Base-by-base conservation (phyloP, 2,329 filamentous ascomycete species). In the Epichloe sibirici region DNA sequence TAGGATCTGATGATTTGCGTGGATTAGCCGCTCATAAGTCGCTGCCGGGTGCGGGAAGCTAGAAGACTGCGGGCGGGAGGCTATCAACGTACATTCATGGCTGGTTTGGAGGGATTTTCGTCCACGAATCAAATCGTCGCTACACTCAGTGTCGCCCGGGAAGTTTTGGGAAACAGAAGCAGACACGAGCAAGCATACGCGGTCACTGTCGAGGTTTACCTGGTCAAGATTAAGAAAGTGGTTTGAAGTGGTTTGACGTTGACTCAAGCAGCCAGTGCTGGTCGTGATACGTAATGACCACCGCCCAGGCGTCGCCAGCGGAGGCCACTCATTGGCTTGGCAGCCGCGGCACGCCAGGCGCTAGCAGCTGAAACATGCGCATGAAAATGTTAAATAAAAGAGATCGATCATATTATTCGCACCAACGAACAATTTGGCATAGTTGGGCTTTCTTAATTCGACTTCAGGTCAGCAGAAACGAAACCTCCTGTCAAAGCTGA, bases 1-100 rank as follows among this genome's bases (percentile, higher is more conserved):
- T 57, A 98, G 81, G 66, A 97, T 88, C 88, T 96, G 62, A 45
- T 48, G 55, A 9, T 59, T 57, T 58, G 55, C 57, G 4, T 35
- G 45, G 21, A 43, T 55, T 44, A 55, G 53, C 53, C 40, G 49
- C 48, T 7, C 48, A 13, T 38, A 12, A 12, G 9, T 34, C 25
- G 8, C 25, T 31, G 13, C 43, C 35, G 37, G 28, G 28, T n/a
- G 35, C 15, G 4, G 21, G 25, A 23, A 31, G 13, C 17, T 23
- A 9, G 15, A 34, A 17, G n/a, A 17, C 3, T 43, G 39, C 17
- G 28, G 40, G 17, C 12, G 28, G 37, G 40, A 35, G 21, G 34
- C 13, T 38, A n/a, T 31, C 43, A 35, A 63, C 75, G 56, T 62
- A 82, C 80, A 68, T 84, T 83, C 80, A 83, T 81, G 60, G 55